Evolutionary conservation across 2,329 filamentous ascomycete genomes (phyloP), one percentile per base, ranked within the genome.

Genomic region (Scedosporium minutisporum): DNA sequence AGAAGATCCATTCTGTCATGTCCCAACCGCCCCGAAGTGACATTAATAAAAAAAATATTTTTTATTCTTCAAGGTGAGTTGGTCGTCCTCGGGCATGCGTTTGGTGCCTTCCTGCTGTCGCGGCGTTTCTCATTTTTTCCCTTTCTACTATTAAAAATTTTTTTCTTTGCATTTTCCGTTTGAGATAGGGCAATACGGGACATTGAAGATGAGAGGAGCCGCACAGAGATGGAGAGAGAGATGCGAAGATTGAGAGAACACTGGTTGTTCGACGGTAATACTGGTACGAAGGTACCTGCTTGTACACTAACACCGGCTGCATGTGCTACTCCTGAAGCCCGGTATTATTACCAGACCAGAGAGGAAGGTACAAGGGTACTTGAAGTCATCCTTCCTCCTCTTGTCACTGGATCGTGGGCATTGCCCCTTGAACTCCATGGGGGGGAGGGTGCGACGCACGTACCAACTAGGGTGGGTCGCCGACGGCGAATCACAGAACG

Each of bases 361-460:
- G 21, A 48, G 23, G 51, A 27, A 23, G 51, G 51, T 55, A 55
- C 51, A 23, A n/a, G 51, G 51, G 51, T 55, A 33, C 14, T 33
- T 53, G 4, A n/a, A 23, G 27, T n/a, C 10, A 27, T 25, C 59
- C 16, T 59, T 42, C 38, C 3, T 41, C 58, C n/a, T 60, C 33
- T 38, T 38, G 33, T 38, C 33, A 38, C 33, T 38, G 33, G 33
- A 14, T 14, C 9, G 33, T 12, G 33, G 33, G 33, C 33, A 60
- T 48, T 51, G 25, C 59, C 44, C 46, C 42, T 53, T 51, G 27
- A 38, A 25, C 44, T 33, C 23, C 44, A 38, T 38, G 29, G 23
- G 21, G 21, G 59, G 33, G 33, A 38, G 41, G 59, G 42, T 61
- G 23, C 42, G 59, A 33, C 29, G 60, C 60, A 61, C 60, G 60